phyloP scores from a whole-genome alignment of 257 asterid species.

The Solanum pennellii region DNA sequence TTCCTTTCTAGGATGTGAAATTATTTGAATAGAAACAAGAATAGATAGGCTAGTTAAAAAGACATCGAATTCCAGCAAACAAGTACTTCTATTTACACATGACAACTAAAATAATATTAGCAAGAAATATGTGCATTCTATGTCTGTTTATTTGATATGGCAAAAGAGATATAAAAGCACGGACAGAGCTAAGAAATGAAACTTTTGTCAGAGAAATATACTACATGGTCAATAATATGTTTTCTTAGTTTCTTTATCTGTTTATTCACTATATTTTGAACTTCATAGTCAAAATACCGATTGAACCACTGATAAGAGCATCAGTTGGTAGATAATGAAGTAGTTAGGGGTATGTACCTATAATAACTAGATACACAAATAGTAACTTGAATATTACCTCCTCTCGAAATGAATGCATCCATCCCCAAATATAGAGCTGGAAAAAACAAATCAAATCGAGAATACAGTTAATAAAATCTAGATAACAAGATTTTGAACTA shows the following conservation, averaged over 20 bases:
- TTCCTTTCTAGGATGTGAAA: too few species aligned
- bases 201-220: not conserved
- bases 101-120: not conserved
- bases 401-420: not conserved
- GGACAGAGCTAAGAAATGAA: not conserved
- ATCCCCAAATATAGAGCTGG: too few species aligned
- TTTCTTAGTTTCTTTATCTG: not conserved
- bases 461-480: too few species aligned
- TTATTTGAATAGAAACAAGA: too few species aligned
- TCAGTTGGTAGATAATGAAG: not conserved
- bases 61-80: too few species aligned
- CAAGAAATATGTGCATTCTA: not conserved
- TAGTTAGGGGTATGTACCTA: not conserved
- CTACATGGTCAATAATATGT: not conserved
- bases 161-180: not conserved
- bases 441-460: too few species aligned
- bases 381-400: constrained; percentile 13
- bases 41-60: too few species aligned
- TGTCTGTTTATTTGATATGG: not conserved
- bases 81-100: too few species aligned
- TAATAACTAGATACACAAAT: not conserved
- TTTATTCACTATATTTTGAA: not conserved
- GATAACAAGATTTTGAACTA: too few species aligned
- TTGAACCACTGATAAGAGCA: not conserved
- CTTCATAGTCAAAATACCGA: not conserved